phyloP scores from a whole-genome alignment of 441 rosid species.

The Breynia disticha region DNA sequence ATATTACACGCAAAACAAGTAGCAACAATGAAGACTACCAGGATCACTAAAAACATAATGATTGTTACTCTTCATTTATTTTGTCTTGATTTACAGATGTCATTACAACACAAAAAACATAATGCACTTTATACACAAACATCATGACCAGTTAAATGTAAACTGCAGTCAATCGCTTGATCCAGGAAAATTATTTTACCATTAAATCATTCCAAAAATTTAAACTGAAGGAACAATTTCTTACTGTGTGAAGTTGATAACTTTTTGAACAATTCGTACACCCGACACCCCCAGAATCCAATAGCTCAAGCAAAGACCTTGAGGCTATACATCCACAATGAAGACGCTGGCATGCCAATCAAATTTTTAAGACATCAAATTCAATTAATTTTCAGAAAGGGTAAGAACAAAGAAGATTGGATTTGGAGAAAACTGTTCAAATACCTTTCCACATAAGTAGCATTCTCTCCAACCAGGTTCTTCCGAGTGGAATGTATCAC shows the following conservation, averaged over 20 bases:
- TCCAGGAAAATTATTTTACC: background rate
- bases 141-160: background rate
- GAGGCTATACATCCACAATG: constrained; percentile 96
- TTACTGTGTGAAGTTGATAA: constrained; percentile 36
- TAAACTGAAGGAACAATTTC: constrained; percentile 15
- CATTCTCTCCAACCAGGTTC: constrained; percentile 96
- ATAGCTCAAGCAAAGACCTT: constrained; percentile 37
- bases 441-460: constrained; percentile 53
- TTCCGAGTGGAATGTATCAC: constrained; percentile 62
- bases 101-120: background rate
- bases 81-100: too few relatives aligned
- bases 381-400: background rate
- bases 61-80: too few relatives aligned
- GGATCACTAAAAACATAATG: too few relatives aligned
- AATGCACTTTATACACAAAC: background rate
- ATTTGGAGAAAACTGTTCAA: constrained; percentile 2
- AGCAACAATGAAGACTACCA: too few relatives aligned
- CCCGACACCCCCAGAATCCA: constrained; percentile 81
- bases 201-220: constrained; percentile 3
- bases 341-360: constrained; percentile 47
- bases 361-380: background rate
- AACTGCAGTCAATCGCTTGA: constrained; percentile 5
- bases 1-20: too few relatives aligned
- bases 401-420: background rate
- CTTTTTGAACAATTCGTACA: constrained; percentile 49